Percentiles rank a stretch among this genome's conserved stretches.
Evolutionary conservation across 441 rosid species (phyloP).

Genomic region (Geranium incanum): DNA sequence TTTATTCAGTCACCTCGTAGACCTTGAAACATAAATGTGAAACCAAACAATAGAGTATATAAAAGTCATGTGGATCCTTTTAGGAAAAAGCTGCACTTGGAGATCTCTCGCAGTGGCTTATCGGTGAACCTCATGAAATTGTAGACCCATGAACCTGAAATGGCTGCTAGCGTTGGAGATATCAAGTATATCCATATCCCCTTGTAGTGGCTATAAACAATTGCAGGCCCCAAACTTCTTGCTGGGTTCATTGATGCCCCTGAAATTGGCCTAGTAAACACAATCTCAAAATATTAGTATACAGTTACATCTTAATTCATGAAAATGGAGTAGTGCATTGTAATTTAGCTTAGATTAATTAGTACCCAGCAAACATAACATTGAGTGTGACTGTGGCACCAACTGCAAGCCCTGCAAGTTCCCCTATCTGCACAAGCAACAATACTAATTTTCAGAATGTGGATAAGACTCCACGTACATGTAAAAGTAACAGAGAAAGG

Average conservation of each 20-base stretch:
- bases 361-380: slow-evolving; percentile 80
- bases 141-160: slow-evolving; percentile 68
- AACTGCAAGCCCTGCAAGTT: slow-evolving; percentile 85
- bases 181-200: slow-evolving; percentile 65
- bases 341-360: not conserved
- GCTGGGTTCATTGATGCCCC: slow-evolving; percentile 96
- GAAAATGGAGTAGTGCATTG: not conserved
- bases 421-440: slow-evolving; percentile 55
- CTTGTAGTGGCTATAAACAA: slow-evolving; percentile 38
- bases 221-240: slow-evolving; percentile 80
- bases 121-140: slow-evolving; percentile 67
- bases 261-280: slow-evolving; percentile 50
- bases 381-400: slow-evolving; percentile 81
- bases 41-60: too few species aligned
- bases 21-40: too few species aligned
- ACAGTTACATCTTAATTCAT: not conserved
- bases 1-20: not conserved
- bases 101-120: slow-evolving; percentile 70
- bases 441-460: not conserved
- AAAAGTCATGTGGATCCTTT: slow-evolving; percentile 11
- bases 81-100: slow-evolving; percentile 64
- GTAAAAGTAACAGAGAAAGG: not conserved
- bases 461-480: not conserved
- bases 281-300: not conserved
- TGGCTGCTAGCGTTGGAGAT: slow-evolving; percentile 61